A percentile compares a stretch with the other conserved stretches of the same genome.
Evolutionary conservation across 306 rosid genomes (phyloP).

Genomic region (Styphnolobium japonicum): DNA sequence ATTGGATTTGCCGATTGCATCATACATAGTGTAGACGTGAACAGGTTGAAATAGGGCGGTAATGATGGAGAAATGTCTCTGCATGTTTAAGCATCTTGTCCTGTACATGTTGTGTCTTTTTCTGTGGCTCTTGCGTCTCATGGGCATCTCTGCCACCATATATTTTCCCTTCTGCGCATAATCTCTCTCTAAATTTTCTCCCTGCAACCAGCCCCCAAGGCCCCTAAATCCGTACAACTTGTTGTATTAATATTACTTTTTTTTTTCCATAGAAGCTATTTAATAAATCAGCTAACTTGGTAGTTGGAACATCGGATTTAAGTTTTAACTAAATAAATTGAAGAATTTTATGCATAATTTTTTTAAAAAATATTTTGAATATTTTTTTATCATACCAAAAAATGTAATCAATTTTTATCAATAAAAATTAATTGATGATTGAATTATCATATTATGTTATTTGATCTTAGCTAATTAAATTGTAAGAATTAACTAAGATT

Average conservation of each 20-base stretch:
- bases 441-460: too few relatives aligned
- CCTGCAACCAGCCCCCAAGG: slow-evolving; percentile 27
- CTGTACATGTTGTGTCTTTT: slow-evolving; percentile 43
- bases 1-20: slow-evolving; percentile 13
- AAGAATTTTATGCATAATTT: too few relatives aligned
- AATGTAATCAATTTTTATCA: too few relatives aligned
- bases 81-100: slow-evolving; percentile 51
- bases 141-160: slow-evolving; percentile 36
- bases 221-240: slow-evolving; percentile 29
- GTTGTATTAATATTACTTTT: slow-evolving; percentile 17
- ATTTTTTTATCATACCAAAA: too few relatives aligned
- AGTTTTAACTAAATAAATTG: background rate
- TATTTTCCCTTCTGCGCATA: slow-evolving; percentile 38
- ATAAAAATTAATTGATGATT: too few relatives aligned
- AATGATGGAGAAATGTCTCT: slow-evolving; percentile 57
- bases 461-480: too few relatives aligned
- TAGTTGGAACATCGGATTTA: background rate
- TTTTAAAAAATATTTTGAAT: too few relatives aligned
- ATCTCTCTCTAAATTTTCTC: slow-evolving; percentile 61
- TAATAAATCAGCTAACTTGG: background rate
- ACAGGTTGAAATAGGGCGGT: slow-evolving; percentile 25
- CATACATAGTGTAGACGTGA: background rate
- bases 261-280: background rate
- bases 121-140: slow-evolving; percentile 27
- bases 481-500: too few relatives aligned